Base-by-base conservation (phyloP, 2,329 filamentous ascomycete genomes). In the Lithohypha guttulata region DNA sequence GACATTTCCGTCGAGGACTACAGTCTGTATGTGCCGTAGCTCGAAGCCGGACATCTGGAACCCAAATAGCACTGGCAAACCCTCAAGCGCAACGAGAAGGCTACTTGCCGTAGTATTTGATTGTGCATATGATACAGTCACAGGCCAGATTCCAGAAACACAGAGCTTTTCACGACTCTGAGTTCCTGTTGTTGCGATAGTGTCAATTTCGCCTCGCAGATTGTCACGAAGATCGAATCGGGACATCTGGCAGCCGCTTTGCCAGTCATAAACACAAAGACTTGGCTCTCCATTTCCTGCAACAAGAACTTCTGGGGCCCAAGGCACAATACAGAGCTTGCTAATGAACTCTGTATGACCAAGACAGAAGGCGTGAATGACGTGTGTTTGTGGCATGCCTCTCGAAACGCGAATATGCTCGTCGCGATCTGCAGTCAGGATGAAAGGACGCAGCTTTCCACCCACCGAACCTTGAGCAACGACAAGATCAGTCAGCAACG, bases 401-500 rank as follows among this genome's bases (percentile, higher is more conserved):
- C 85, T 74, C 34, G 84, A 93, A 14, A 95, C 70, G 25, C 91
- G 81, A 53, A 98, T 89, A 60, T 98, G 91, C 60, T 85, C 77
- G 54, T 84, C 79, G 44, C 79, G 69, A 57, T 84, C 79, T 13
- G 74, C 70, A 9, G 78, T 81, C 32, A 84, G 60, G 33, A 84
- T 73, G 51, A 79, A 81, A 35, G 58, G 65, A 39, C 69, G 67
- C n/a, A 55, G 49, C 25, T 59, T 59, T 13, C 58, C 58, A 7
- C 50, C 40, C 43, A 63, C 46, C 48, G 67, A 56, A 54, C 67
- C 55, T n/a, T 62, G 64, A 4, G 68, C 70, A 28, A 76, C 66
- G 2, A 68, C 60, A 36, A 95, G 58, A 53, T 84, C 79, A 1
- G 87, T 95, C 34, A 98, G 74, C 75, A 96, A 83, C 1, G 89